These are phyloP conservation scores for Urostyla sp. DNA, from an alignment of 73 alveolate species.

Conservation along the genomic window DNA sequence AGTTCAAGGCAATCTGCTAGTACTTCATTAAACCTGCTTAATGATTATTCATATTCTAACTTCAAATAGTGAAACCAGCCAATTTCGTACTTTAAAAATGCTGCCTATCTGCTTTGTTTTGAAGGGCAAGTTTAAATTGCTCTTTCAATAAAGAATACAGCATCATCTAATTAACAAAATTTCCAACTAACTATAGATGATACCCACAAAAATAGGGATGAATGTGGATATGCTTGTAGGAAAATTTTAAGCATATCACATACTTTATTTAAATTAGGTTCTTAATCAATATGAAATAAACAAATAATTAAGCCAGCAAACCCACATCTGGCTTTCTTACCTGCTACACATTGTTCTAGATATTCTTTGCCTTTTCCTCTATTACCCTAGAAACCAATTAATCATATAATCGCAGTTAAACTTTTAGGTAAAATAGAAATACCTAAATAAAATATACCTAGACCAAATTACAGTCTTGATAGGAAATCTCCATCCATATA, in stretches of 20 bases:
- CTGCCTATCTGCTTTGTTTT: constrained; percentile 52
- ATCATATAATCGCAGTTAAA: constrained; percentile 48
- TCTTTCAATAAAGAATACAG: constrained; percentile 56
- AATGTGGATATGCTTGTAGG: constrained; percentile 59
- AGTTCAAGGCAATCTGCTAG: constrained; percentile 55
- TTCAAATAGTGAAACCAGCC: constrained; percentile 75
- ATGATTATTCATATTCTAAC: constrained; percentile 51
- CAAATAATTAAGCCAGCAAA: constrained; percentile 64
- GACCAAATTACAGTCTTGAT: constrained; percentile 62
- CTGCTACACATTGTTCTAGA: constrained; percentile 52
- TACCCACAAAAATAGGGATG: constrained; percentile 73
- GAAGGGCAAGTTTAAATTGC: constrained; percentile 53
- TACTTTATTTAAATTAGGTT: constrained; percentile 64
- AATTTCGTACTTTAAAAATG: constrained; percentile 71
- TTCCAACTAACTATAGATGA: constrained; percentile 71
- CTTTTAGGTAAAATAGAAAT: constrained; percentile 61
- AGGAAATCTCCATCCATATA: constrained; percentile 38
- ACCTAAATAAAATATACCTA: constrained; percentile 68
- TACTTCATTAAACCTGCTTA: constrained; percentile 52
- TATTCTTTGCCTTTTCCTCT: constrained; percentile 60
- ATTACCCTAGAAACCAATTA: constrained; percentile 69
- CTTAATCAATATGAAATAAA: constrained; percentile 66
- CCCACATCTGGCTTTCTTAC: constrained; percentile 30
- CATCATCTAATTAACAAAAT: constrained; percentile 65
- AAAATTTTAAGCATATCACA: constrained; percentile 21